Evolutionary conservation across 1,284 basidiomycete species (phyloP), one percentile per base, ranked within the genome.

Genomic region (Cryptococcus sp.): DNA sequence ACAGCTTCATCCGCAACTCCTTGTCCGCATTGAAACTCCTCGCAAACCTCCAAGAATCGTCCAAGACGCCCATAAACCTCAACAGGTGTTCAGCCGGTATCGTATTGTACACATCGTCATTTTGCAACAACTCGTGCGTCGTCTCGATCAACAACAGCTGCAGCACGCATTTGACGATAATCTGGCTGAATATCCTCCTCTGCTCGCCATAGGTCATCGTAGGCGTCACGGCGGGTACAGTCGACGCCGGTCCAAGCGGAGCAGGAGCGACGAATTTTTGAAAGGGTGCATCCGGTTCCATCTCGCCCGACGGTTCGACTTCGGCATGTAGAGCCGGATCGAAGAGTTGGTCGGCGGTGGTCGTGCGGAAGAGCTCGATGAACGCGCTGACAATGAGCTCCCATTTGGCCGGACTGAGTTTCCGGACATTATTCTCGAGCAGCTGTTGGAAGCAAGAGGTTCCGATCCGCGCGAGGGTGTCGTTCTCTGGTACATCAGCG

Each of bases 81-180:
- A 99, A 76, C 11, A 99, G 77, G 64, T 97, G 90, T 50, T 88
- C 84, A 0, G 94, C 89, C 25, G 95, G 95, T 62, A 99, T 98
- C 4, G 87, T 89, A 45, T 79, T 80, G 76, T 98, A 98, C 43
- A 99, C 88, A 44, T 86, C 83, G 56, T 88, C 80, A 65, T 94
- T 95, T 52, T 91, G 87, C 32, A 99, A 79, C 14, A 99, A 79
- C 63, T 98, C 95, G 67, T 94, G 91, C 6, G 92, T 94, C 18
- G 91, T 98, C 75, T 99, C 95, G 63, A 99, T 98, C 38, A 99
- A 80, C 46, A 98, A 78, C 18, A 99, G 76, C 68, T 99, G 95
- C 28, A 99, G 80, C 24, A 99, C 95, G 71, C 95, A 99, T 85
- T 98, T 98, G 63, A 98, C 92, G 58, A 99, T 98, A 72, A 99